These are phyloP conservation scores for Scutellaria minor DNA, from an alignment of 257 asterid species.

Conservation along the genomic window DNA sequence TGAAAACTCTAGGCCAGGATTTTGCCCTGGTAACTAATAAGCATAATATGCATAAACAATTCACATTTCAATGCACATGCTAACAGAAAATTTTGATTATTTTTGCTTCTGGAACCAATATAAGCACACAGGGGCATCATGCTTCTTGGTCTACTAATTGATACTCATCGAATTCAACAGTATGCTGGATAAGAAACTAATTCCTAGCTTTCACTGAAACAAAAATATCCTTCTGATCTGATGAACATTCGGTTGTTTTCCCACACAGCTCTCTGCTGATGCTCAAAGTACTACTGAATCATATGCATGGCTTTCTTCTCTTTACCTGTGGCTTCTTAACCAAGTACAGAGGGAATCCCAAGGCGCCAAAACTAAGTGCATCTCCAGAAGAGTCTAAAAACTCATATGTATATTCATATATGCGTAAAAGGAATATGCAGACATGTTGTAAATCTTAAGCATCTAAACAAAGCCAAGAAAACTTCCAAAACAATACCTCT, in stretches of 20 bases:
- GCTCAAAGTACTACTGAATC: neutral
- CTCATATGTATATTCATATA: neutral
- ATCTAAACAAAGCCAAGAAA: slow-evolving; percentile 22
- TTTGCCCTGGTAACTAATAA: neutral
- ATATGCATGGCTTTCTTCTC: neutral
- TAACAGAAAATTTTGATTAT: neutral
- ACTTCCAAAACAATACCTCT: slow-evolving; percentile 50
- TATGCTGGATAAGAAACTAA: neutral
- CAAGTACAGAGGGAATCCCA: neutral
- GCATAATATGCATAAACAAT: neutral
- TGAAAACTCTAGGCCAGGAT: neutral
- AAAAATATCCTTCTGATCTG: neutral
- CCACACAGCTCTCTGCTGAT: neutral
- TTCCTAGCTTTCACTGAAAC: neutral
- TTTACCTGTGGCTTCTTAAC: slow-evolving; percentile 6
- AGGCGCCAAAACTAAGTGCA: neutral
- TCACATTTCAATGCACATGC: slow-evolving; percentile 5
- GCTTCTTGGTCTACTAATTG: neutral
- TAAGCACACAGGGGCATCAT: slow-evolving; percentile 9
- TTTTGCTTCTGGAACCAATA: slow-evolving; percentile 1
- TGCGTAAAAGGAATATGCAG: neutral
- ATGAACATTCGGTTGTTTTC: neutral
- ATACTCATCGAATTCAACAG: neutral
- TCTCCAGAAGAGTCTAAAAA: neutral
- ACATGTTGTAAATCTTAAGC: slow-evolving; percentile 21